A percentile compares a stretch with the other conserved stretches of the same genome.
Evolutionary conservation across 495 filamentous ascomycete genomes (phyloP).

Genomic region (Talaromyces borbonicus): DNA sequence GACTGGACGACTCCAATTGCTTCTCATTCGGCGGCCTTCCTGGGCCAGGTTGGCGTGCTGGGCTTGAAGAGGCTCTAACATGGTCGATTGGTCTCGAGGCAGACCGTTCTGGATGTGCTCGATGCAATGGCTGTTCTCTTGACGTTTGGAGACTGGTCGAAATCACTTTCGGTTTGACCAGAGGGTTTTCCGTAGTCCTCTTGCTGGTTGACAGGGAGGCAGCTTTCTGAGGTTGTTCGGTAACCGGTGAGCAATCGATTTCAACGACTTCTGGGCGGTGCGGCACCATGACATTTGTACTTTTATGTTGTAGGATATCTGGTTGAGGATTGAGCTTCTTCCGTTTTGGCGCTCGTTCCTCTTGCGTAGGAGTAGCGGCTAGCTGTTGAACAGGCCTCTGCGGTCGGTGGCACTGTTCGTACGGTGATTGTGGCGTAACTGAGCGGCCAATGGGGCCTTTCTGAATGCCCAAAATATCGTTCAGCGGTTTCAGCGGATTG

Average conservation of each 20-base stretch:
- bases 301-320: slow-evolving; percentile 1
- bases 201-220: neutral
- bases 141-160: neutral
- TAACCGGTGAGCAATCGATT: neutral
- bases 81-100: neutral
- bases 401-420: slow-evolving; percentile 28
- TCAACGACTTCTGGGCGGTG: slow-evolving; percentile 12
- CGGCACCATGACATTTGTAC: neutral
- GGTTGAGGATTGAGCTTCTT: slow-evolving; percentile 21
- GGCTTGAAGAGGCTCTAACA: neutral
- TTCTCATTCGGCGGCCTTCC: too few relatives aligned
- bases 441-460: slow-evolving; percentile 38
- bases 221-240: neutral
- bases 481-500: slow-evolving; percentile 45
- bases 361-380: slow-evolving; percentile 14
- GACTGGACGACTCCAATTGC: too few relatives aligned
- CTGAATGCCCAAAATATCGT: slow-evolving; percentile 47
- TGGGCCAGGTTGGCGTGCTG: too few relatives aligned
- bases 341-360: slow-evolving; percentile 37
- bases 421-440: slow-evolving; percentile 35
- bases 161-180: neutral
- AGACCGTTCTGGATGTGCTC: neutral
- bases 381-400: slow-evolving; percentile 8
- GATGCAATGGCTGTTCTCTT: neutral
- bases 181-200: neutral